Evolutionary conservation across 306 rosid species (phyloP).

Genomic region (Gillenia trifoliata): DNA sequence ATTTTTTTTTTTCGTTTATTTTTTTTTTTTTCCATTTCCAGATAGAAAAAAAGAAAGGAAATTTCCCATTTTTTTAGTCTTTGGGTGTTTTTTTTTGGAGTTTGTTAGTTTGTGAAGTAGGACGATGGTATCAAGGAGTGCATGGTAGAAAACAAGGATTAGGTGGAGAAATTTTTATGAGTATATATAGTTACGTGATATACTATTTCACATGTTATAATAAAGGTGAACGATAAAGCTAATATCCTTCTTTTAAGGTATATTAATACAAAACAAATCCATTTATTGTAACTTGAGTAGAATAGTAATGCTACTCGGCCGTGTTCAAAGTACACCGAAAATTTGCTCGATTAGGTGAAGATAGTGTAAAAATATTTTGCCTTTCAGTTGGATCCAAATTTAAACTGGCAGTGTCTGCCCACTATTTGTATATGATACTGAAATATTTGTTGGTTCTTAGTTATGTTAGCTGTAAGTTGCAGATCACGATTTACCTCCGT

Average conservation of each 20-base stretch:
- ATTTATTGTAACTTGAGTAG: too few species aligned
- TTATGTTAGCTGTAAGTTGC: not conserved
- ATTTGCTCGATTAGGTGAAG: not conserved
- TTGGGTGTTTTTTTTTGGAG: not conserved
- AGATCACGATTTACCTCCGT: not conserved
- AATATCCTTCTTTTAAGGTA: too few species aligned
- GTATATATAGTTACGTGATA: too few species aligned
- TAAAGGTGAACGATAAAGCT: too few species aligned
- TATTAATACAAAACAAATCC: too few species aligned
- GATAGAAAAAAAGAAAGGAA: not conserved
- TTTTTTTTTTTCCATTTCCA: not conserved
- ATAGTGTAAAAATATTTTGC: not conserved
- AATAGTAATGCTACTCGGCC: too few species aligned
- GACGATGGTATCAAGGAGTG: conserved; percentile 3
- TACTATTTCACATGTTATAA: too few species aligned
- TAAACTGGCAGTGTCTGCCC: not conserved
- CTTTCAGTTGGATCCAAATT: not conserved
- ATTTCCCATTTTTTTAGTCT: not conserved
- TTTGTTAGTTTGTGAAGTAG: not conserved
- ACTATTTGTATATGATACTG: not conserved
- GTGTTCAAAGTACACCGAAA: too few species aligned
- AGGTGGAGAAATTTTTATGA: not conserved
- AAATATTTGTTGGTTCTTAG: not conserved
- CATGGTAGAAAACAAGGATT: not conserved
- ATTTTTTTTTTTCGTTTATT: too few species aligned